phyloP scores from a whole-genome alignment of 75 land plant species.

The Selaginella tamariscina region DNA sequence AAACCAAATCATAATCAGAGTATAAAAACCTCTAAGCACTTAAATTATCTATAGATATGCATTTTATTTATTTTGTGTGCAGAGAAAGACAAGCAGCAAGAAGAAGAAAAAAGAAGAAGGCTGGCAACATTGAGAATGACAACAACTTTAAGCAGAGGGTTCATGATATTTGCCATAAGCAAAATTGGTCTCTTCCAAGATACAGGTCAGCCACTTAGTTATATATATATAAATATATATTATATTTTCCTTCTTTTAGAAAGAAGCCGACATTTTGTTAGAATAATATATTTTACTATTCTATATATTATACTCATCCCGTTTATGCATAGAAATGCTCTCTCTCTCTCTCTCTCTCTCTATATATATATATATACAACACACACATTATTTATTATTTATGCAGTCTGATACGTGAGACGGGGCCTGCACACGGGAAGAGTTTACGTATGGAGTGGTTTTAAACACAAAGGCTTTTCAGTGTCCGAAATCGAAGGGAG shows the following conservation, averaged over 20 bases:
- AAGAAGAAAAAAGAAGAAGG: constrained; percentile 28
- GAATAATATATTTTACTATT: too few relatives aligned
- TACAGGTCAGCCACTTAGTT: too few relatives aligned
- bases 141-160: constrained; percentile 75
- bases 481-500: constrained; percentile 91
- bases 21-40: too few relatives aligned
- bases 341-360: too few relatives aligned
- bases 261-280: too few relatives aligned
- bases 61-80: too few relatives aligned
- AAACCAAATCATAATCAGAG: too few relatives aligned
- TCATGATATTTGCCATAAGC: constrained; percentile 81
- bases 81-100: constrained; percentile 53
- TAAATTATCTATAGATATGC: too few relatives aligned
- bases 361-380: background rate
- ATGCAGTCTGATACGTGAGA: constrained; percentile 63
- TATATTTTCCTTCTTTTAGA: too few relatives aligned
- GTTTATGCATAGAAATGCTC: too few relatives aligned
- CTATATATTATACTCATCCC: too few relatives aligned
- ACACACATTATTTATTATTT: background rate
- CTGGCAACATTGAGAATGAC: constrained; percentile 40
- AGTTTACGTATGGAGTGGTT: constrained; percentile 83
- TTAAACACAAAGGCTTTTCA: constrained; percentile 71
- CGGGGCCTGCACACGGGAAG: constrained; percentile 98
- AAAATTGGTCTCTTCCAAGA: constrained; percentile 97
- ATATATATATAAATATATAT: too few relatives aligned